Evolutionary conservation across 495 filamentous ascomycete genomes (phyloP).

Genomic region (Neurospora tetraspora): DNA sequence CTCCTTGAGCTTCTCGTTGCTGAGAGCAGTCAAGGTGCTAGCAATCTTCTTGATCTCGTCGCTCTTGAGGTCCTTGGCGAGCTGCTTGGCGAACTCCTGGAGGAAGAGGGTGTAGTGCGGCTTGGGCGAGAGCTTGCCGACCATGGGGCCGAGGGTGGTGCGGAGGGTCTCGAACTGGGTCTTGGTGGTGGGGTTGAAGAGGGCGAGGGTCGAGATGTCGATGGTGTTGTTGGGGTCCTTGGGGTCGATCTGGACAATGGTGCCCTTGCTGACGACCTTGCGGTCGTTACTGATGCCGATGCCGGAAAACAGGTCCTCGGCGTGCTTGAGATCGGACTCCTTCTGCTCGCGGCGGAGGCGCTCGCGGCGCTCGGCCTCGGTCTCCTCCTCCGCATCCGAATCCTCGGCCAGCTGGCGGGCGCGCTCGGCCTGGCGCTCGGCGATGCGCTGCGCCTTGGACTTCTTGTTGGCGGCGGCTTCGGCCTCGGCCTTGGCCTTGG

Average conservation of each 20-base stretch:
- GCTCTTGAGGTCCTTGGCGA: constrained; percentile 79
- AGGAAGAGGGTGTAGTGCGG: constrained; percentile 80
- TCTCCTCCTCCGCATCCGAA: constrained; percentile 53
- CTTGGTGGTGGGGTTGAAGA: constrained; percentile 88
- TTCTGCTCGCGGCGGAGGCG: constrained; percentile 69
- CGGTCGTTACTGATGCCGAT: constrained; percentile 66
- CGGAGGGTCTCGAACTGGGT: constrained; percentile 69
- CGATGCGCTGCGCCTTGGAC: constrained; percentile 76
- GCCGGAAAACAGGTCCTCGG: constrained; percentile 79
- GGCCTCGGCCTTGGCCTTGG: constrained; percentile 79
- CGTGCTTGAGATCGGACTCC: constrained; percentile 82
- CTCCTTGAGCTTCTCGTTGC: constrained; percentile 99
- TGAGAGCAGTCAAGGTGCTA: constrained; percentile 68
- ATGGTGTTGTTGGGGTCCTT: constrained; percentile 66
- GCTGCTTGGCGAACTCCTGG: constrained; percentile 79
- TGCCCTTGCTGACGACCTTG: constrained; percentile 42
- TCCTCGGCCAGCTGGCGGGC: constrained; percentile 39
- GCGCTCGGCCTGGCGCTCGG: constrained; percentile 53
- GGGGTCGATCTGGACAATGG: constrained; percentile 56
- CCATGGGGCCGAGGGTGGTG: constrained; percentile 63
- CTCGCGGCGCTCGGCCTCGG: constrained; percentile 59
- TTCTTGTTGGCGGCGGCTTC: constrained; percentile 93
- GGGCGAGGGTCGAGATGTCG: constrained; percentile 63
- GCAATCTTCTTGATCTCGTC: constrained; percentile 93
- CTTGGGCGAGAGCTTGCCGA: constrained; percentile 70